phyloP scores from a whole-genome alignment of 345 rosid genomes.

The Cardiospermum halicacabum region DNA sequence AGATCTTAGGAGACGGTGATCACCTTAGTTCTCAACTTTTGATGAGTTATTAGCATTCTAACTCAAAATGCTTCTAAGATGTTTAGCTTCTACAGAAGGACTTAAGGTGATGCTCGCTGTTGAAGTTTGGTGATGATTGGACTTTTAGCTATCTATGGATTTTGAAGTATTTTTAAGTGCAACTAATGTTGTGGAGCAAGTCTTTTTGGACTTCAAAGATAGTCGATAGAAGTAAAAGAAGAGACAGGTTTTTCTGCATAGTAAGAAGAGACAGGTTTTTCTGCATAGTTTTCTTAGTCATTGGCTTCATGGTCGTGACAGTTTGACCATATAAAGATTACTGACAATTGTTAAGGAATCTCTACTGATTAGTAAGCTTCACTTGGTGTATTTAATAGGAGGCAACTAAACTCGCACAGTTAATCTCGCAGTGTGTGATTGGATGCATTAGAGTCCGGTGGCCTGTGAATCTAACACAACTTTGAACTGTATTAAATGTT shows the following conservation, averaged over 20 bases:
- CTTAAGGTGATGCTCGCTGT: not conserved
- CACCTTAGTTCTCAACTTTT: not conserved
- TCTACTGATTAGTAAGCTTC: constrained; percentile 11
- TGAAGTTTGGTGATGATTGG: not conserved
- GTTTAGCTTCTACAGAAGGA: not conserved
- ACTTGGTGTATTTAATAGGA: not conserved
- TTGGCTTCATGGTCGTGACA: no score
- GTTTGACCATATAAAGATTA: not conserved
- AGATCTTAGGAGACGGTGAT: not conserved
- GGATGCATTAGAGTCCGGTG: not conserved
- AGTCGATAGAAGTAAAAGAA: no score
- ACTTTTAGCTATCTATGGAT: not conserved
- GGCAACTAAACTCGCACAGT: constrained; percentile 8
- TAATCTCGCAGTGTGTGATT: not conserved
- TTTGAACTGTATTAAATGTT: not conserved
- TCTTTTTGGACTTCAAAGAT: no score
- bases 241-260: no score
- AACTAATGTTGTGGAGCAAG: not conserved
- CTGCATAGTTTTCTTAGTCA: no score
- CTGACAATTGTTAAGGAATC: no score
- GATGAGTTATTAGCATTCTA: constrained; percentile 12
- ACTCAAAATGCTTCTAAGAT: constrained; percentile 4
- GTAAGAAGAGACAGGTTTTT: no score
- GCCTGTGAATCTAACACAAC: not conserved
- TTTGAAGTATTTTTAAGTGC: not conserved